Evolutionary conservation across 768 basidiomycete genomes (phyloP).

Genomic region (Mycena indigotica): DNA sequence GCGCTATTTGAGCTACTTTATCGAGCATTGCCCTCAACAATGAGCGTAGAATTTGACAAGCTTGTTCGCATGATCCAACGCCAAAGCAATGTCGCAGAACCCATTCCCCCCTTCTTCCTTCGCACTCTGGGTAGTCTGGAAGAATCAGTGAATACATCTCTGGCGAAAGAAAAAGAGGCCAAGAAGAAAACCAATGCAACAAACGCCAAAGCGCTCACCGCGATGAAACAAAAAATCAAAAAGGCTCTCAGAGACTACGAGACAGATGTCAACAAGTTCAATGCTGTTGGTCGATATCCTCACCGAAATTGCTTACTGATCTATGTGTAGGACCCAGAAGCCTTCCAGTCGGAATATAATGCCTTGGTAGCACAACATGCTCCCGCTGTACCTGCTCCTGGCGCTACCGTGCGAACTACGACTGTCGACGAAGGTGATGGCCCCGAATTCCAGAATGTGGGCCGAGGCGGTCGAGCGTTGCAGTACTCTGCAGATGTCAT

Average conservation of each 20-base stretch:
- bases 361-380: slow-evolving; percentile 52
- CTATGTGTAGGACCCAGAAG: slow-evolving; percentile 90
- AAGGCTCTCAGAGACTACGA: slow-evolving; percentile 91
- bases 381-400: slow-evolving; percentile 32
- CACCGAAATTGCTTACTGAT: not conserved
- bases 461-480: slow-evolving; percentile 83
- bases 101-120: slow-evolving; percentile 84
- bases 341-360: slow-evolving; percentile 77
- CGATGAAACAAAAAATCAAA: slow-evolving; percentile 98
- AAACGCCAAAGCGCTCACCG: slow-evolving; percentile 91
- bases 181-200: slow-evolving; percentile 94
- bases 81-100: slow-evolving; percentile 82
- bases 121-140: slow-evolving; percentile 78
- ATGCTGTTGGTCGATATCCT: slow-evolving; percentile 55
- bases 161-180: slow-evolving; percentile 86
- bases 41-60: slow-evolving; percentile 87
- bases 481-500: slow-evolving; percentile 83
- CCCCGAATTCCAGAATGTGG: slow-evolving; percentile 85
- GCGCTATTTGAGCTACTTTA: slow-evolving; percentile 14
- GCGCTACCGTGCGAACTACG: slow-evolving; percentile 36
- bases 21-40: slow-evolving; percentile 8
- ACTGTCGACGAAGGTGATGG: slow-evolving; percentile 47
- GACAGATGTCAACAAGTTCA: slow-evolving; percentile 73
- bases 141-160: slow-evolving; percentile 65
- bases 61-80: slow-evolving; percentile 86